phyloP scores from a whole-genome alignment of 1,139 yeast genomes.

The Citeromyces hawaiiensis region DNA sequence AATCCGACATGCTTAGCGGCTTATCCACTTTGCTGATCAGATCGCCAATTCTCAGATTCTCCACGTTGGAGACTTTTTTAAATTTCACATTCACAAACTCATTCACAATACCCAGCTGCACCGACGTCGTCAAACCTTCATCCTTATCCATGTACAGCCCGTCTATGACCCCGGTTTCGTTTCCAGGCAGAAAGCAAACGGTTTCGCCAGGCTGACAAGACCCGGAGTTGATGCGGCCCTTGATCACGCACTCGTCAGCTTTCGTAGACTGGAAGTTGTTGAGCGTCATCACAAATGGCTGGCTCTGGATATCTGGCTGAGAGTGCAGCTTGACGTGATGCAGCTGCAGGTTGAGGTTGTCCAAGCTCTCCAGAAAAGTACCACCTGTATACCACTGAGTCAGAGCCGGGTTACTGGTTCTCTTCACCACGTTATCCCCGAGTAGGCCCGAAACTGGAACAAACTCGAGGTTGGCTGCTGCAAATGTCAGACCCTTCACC shows the following conservation, averaged over 20 bases:
- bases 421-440: constrained; percentile 66
- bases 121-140: constrained; percentile 10
- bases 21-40: constrained; percentile 40
- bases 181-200: constrained; percentile 42
- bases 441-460: constrained; percentile 80
- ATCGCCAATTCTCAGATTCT: constrained; percentile 62
- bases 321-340: constrained; percentile 7
- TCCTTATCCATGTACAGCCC: constrained; percentile 5
- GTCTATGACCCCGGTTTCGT: constrained; percentile 10
- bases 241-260: constrained; percentile 30
- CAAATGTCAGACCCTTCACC: constrained; percentile 46
- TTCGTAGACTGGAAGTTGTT: constrained; percentile 29
- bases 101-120: constrained; percentile 47
- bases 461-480: constrained; percentile 35
- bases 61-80: constrained; percentile 25
- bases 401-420: constrained; percentile 17
- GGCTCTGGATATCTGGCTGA: constrained; percentile 9
- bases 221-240: constrained; percentile 72
- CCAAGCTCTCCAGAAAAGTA: constrained; percentile 23
- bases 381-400: constrained; percentile 9
- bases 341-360: constrained; percentile 48
- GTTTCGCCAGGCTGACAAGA: constrained; percentile 67
- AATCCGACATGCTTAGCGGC: constrained; percentile 30
- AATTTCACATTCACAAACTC: constrained; percentile 54
- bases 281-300: constrained; percentile 34